Conservation (phyloP, 192 early-diverging fungal species). For the Coemansia sp. region DNA sequence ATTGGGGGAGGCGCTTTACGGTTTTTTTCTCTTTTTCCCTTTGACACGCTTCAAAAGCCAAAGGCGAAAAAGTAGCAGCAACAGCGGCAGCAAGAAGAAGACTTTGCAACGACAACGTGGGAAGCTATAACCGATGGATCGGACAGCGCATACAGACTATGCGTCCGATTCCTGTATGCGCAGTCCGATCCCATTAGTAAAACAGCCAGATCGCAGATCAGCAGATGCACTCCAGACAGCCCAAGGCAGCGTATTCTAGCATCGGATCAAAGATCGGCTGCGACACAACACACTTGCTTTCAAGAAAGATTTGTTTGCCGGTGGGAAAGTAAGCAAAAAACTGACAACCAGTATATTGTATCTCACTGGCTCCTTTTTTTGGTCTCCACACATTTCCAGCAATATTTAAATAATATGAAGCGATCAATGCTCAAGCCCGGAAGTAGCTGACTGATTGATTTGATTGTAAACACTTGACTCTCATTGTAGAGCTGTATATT, state of each 20-base stretch:
- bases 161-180: not conserved
- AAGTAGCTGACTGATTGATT: not conserved
- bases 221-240: not conserved
- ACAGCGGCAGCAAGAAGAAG: too few species aligned
- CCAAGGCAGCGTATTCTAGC: not conserved
- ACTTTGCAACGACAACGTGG: too few species aligned
- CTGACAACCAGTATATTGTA: too few species aligned
- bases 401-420: not conserved
- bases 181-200: not conserved
- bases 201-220: not conserved
- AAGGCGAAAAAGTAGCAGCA: not conserved
- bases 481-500: not conserved
- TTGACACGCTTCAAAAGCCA: not conserved
- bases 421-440: not conserved
- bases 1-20: not conserved
- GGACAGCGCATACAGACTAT: not conserved
- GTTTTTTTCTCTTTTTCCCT: not conserved
- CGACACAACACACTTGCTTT: not conserved
- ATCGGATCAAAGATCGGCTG: not conserved
- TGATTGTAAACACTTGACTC: not conserved
- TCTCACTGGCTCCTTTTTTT: not conserved
- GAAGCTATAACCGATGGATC: too few species aligned
- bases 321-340: too few species aligned
- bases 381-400: not conserved
- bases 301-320: not conserved